Evolutionary conservation across 768 basidiomycete species (phyloP), one percentile per base, ranked within the genome.

Genomic region (Suillus brevipes): DNA sequence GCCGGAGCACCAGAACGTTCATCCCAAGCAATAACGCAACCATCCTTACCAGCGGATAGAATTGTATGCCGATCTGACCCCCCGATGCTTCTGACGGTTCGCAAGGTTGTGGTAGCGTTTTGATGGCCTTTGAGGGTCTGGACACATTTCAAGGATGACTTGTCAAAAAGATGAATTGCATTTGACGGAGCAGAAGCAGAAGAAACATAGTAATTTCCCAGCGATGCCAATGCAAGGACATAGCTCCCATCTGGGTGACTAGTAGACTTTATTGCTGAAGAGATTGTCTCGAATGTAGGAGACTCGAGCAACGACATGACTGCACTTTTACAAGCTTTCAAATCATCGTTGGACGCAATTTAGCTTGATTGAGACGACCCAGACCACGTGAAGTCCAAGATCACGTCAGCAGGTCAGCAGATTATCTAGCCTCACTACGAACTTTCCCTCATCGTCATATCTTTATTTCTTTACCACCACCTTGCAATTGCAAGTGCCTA

Each of bases 1-100:
- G 81, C 77, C 58, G 81, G 78, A 7, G 83, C 38, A 37, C 78
- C 73, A 42, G 84, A 79, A 64, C 92, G 84, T 62, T 85, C 84
- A 73, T 94, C 92, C 92, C 92, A 94, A 37, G 87, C 81, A 65
- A 84, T 86, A 62, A 94, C 84, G 61, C 81, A 80, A 2, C 91
- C 91, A 67, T 93, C 91, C 68, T 83, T 85, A 2, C 92, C 90
- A 13, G 86, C 87, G 2, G 90, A 88, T 20, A 91, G 71, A 7
- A 93, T 78, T 43, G 78, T 79, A 36, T 79, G 79, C 13, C 80
- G 78, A 43, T 77, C 68, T 1, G 78, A 71, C 2, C 81, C 81
- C 1, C 80, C 80, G 3, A 88, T 71, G 18, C 75, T 73, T 23
- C 78, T 68, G 0, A 84, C 77, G 0, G 83, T 75, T 61, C 82